phyloP scores from a whole-genome alignment of 768 basidiomycete genomes.

The Exsudoporus frostii region DNA sequence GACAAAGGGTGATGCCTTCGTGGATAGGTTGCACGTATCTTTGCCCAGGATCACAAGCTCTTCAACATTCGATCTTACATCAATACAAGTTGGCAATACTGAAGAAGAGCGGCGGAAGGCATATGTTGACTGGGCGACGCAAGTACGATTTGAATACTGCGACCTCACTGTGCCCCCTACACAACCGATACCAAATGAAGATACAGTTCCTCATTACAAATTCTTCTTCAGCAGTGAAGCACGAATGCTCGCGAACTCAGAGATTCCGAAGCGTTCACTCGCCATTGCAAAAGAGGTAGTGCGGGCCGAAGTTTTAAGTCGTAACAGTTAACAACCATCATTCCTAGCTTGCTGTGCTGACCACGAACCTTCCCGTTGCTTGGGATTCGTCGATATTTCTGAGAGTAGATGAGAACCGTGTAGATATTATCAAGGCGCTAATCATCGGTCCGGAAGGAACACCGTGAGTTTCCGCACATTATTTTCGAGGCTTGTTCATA shows the following conservation, averaged over 20 bases:
- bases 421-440: constrained; percentile 89
- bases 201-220: constrained; percentile 70
- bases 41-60: constrained; percentile 70
- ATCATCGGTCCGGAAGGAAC: constrained; percentile 93
- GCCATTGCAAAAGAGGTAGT: constrained; percentile 94
- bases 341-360: constrained; percentile 83
- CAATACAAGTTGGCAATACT: constrained; percentile 44
- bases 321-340: constrained; percentile 4
- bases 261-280: constrained; percentile 86
- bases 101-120: constrained; percentile 65
- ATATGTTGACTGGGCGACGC: constrained; percentile 83
- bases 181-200: constrained; percentile 38
- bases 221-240: constrained; percentile 82
- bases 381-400: constrained; percentile 95
- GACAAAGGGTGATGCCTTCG: constrained; percentile 85
- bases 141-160: constrained; percentile 85
- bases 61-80: constrained; percentile 40
- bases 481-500: background rate
- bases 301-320: background rate
- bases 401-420: constrained; percentile 87
- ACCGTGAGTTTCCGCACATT: constrained; percentile 53
- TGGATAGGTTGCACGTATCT: constrained; percentile 70
- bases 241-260: constrained; percentile 76
- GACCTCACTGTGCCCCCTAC: constrained; percentile 59
- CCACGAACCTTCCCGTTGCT: constrained; percentile 89